Base-by-base conservation (phyloP, 169 alveolate species). In the Eimeria praecox region DNA sequence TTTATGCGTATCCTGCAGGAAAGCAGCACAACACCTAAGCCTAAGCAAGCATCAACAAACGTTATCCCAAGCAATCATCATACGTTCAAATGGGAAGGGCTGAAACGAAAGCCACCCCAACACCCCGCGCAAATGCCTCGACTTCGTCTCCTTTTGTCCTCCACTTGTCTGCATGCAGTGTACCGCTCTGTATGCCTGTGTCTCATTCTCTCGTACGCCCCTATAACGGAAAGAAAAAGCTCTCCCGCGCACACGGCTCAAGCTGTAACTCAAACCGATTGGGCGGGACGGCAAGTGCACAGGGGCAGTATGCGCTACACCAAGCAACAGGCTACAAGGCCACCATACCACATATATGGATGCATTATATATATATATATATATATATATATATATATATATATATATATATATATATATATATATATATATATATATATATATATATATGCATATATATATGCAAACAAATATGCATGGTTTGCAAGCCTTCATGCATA, bases 1-100 rank as follows among this genome's bases (percentile, higher is more conserved):
- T 38, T 92, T 96, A 40, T 86, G 87, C 3, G 96, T 96, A 77
- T 96, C 96, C 95, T 96, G 96, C 64, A 87, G 92, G 91, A n/a
- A 10, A 82, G 24, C 75, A 30, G 24, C 40, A 22, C 54, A 77
- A 40, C n/a, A 38, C 40, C 44, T 3, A 49, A 40, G 88, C 71
- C 40, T 27, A 40, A 24, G 33, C 30, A 42, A 9, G 35, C 59
- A 18, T 9, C 42, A 16, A 77, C 24, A 12, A 40, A n/a, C 35
- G 64, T 38, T 75, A 38, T 3, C 54, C 3, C 54, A 30, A 38
- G 9, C 38, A 54, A 6, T 4, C 0, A 42, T 24, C 49, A 42
- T 75, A 52, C 8, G 30, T 75, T 75, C 54, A 75, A 38, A 20
- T 35, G 42, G 82, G 42, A 18, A 14, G 42, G 16, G 56, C 54